Evolutionary conservation across 2,329 filamentous ascomycete species (phyloP).

Genomic region (Stagonosporopsis vannaccii): DNA sequence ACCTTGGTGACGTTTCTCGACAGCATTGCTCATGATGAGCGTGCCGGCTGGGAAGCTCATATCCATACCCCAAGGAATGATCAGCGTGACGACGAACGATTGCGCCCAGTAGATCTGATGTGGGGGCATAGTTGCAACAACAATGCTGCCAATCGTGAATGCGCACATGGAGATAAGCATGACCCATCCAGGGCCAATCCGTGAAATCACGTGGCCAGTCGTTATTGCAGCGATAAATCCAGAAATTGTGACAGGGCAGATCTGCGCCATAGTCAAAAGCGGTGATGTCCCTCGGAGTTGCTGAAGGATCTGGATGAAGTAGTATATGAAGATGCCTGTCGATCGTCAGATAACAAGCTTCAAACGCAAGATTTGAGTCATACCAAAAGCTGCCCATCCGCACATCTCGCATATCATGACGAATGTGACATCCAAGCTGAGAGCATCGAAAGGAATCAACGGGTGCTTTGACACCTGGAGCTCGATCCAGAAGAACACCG

Average conservation of each 20-base stretch:
- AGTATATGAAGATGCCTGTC: conserved; percentile 42
- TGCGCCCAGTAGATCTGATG: conserved; percentile 55
- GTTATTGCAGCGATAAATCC: conserved; percentile 43
- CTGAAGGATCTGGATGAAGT: conserved; percentile 42
- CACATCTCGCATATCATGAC: conserved; percentile 63
- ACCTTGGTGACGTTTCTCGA: conserved; percentile 51
- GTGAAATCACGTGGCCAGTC: conserved; percentile 41
- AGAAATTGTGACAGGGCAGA: conserved; percentile 36
- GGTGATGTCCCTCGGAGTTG: conserved; percentile 33
- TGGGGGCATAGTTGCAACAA: conserved; percentile 52
- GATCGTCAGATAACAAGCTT: neutral
- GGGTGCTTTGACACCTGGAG: conserved; percentile 56
- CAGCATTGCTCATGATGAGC: conserved; percentile 50
- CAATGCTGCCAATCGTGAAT: conserved; percentile 46
- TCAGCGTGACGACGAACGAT: conserved; percentile 40
- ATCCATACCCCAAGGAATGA: conserved; percentile 52
- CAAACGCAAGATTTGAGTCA: neutral
- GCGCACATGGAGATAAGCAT: conserved; percentile 44
- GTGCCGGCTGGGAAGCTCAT: conserved; percentile 53
- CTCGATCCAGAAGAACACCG: conserved; percentile 64
- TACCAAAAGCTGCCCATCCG: conserved; percentile 48
- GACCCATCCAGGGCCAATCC: conserved; percentile 37
- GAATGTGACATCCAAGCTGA: conserved; percentile 60
- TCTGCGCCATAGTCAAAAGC: conserved; percentile 37
- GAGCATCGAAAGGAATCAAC: conserved; percentile 64